Percentiles rank a stretch among this genome's conserved stretches.
Conservation (phyloP, 2,329 filamentous ascomycete species). For the Coniochaeta sp. region DNA sequence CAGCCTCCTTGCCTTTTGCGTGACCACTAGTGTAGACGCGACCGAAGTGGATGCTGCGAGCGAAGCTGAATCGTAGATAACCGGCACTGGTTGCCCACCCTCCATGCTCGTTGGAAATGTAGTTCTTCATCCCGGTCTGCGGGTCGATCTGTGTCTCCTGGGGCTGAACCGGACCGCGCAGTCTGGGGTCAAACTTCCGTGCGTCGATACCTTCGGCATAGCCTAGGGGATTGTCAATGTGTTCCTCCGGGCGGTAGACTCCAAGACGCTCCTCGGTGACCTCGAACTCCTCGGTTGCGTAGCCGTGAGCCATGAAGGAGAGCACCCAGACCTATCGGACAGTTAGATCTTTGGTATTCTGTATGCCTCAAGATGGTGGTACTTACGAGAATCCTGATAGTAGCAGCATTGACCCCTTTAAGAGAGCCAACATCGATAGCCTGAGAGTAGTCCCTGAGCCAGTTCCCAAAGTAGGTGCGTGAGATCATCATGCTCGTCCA, state of each 20-base stretch:
- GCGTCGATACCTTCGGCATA: constrained; percentile 87
- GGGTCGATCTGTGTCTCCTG: constrained; percentile 67
- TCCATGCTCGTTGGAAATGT: constrained; percentile 86
- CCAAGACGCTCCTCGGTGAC: constrained; percentile 75
- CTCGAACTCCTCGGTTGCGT: constrained; percentile 80
- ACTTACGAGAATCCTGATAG: constrained; percentile 63
- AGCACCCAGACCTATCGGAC: constrained; percentile 61
- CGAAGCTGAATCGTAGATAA: constrained; percentile 72
- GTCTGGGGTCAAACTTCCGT: constrained; percentile 69
- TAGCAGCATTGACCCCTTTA: constrained; percentile 71
- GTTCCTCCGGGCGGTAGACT: constrained; percentile 70
- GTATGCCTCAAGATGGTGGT: neutral
- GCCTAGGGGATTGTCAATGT: constrained; percentile 72
- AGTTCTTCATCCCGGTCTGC: constrained; percentile 96
- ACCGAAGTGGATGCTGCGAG: constrained; percentile 69
- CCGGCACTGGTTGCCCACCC: constrained; percentile 85
- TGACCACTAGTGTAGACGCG: constrained; percentile 65
- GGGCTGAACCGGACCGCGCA: constrained; percentile 70
- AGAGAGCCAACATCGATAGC: constrained; percentile 75
- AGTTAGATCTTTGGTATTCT: neutral
- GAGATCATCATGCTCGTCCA: constrained; percentile 76
- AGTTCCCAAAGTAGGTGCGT: constrained; percentile 79
- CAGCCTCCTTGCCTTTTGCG: constrained; percentile 60
- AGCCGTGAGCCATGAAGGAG: constrained; percentile 75
- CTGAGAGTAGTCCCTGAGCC: constrained; percentile 80